A percentile compares a stretch with the other conserved stretches of the same genome.
These are phyloP conservation scores for Zygoascus sp. DNA, from an alignment of 1,139 yeast genomes.

Conservation along the genomic window DNA sequence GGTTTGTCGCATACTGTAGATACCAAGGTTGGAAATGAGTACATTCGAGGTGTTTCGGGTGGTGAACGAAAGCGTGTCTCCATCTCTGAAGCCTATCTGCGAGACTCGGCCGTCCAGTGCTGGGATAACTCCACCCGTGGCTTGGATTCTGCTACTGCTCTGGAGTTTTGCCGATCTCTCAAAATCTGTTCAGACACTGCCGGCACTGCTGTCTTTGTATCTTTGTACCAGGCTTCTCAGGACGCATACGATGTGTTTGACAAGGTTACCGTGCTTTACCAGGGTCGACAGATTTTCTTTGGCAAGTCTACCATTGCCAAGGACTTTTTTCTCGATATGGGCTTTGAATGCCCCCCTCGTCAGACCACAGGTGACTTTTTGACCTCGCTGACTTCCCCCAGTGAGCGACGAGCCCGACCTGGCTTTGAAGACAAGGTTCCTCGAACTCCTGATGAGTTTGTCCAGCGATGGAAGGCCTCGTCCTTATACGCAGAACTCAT, in stretches of 20 bases:
- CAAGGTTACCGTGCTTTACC: conserved; percentile 57
- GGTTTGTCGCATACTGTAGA: conserved; percentile 54
- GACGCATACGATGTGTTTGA: conserved; percentile 59
- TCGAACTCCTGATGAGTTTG: conserved; percentile 53
- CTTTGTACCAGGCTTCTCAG: conserved; percentile 64
- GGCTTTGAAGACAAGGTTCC: conserved; percentile 57
- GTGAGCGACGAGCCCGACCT: conserved; percentile 41
- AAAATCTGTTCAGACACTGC: conserved; percentile 56
- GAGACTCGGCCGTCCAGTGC: conserved; percentile 54
- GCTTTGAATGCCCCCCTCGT: conserved; percentile 55
- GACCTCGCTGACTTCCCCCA: conserved; percentile 63
- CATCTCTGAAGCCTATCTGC: conserved; percentile 57
- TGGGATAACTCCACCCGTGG: conserved; percentile 85
- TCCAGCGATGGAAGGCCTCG: conserved; percentile 50
- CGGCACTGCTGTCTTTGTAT: conserved; percentile 53
- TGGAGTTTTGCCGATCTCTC: conserved; percentile 61
- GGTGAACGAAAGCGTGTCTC: conserved; percentile 64
- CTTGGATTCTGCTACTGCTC: conserved; percentile 67
- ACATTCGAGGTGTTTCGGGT: conserved; percentile 60
- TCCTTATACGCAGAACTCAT: conserved; percentile 43
- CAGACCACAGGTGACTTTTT: conserved; percentile 63
- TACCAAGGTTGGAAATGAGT: conserved; percentile 59
- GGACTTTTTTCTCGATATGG: conserved; percentile 55
- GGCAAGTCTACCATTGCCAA: conserved; percentile 53
- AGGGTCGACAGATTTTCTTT: conserved; percentile 55